Evolutionary conservation across 2,329 filamentous ascomycete species (phyloP), one percentile per base, ranked within the genome.

Genomic region (Plenodomus lindquistii): DNA sequence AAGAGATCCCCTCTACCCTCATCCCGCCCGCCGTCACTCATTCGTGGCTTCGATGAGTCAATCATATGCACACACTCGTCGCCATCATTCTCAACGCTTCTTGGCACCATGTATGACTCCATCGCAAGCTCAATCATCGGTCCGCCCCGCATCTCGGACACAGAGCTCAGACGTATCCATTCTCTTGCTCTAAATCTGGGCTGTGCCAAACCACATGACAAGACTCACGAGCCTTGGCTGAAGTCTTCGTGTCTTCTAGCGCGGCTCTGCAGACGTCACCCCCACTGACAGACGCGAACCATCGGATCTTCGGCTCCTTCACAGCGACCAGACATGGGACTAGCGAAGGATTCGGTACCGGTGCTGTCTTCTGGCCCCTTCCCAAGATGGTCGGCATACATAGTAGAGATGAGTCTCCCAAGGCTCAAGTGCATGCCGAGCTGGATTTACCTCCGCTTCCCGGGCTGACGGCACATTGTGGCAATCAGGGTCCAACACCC

Each of bases 251-350:
- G 35, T 19, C 44, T 53, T 46, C 52, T 62, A 60, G 60, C 58
- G 63, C 62, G 59, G 55, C 59, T 67, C 62, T 61, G 52, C 54
- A 50, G 54, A 63, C 58, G 59, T 66, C 57, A 66, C 54, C 39
- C 24, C 49, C 27, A 42, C 50, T 44, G 52, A 52, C 44, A 55
- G 31, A 43, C 46, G 54, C 59, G 40, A 52, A 53, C 51, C 42
- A 54, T 52, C 57, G 55, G 54, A 55, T 54, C 42, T 41, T 41
- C 52, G 49, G 54, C 27, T 31, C 27, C 27, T 31, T 31, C 49
- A 37, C 46, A 34, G 42, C 44, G 48, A 48, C 42, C 50, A 48
- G 39, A 37, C 29, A 52, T 60, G 46, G 46, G 46, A 50, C 60
- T 61, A 56, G 52, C 39, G 17, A 21, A 34, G 24, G 21, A 13